Conservation (phyloP, 2,329 filamentous ascomycete genomes). For the Clonostachys sp. region DNA sequence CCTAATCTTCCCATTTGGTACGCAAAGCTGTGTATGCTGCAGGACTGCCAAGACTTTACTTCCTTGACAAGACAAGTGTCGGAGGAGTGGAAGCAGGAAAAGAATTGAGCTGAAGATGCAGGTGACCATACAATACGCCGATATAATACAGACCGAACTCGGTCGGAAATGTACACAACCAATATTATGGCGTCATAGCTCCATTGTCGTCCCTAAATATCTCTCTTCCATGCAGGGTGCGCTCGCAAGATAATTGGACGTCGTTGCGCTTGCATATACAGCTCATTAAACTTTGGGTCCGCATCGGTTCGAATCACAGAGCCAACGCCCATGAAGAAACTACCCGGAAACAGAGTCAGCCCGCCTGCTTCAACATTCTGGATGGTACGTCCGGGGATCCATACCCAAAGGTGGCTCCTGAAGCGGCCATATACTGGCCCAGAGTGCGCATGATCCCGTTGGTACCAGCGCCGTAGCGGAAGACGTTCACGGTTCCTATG, state of each 20-base stretch:
- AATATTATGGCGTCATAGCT: too few relatives aligned
- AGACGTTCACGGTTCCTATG: slow-evolving; percentile 85
- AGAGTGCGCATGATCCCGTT: slow-evolving; percentile 93
- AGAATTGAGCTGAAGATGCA: too few relatives aligned
- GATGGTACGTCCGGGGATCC: slow-evolving; percentile 1
- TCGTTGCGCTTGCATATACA: slow-evolving; percentile 70
- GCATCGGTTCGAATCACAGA: slow-evolving; percentile 93
- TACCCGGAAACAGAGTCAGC: slow-evolving; percentile 15
- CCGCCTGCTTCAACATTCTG: background rate
- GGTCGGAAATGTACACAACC: too few relatives aligned
- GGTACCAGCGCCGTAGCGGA: slow-evolving; percentile 87
- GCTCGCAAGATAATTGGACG: slow-evolving; percentile 62
- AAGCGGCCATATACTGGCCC: slow-evolving; percentile 95
- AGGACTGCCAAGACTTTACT: too few relatives aligned
- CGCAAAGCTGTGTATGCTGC: too few relatives aligned
- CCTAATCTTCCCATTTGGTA: too few relatives aligned
- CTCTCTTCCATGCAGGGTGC: slow-evolving; percentile 28
- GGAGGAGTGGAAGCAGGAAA: too few relatives aligned
- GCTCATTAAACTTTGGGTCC: slow-evolving; percentile 68
- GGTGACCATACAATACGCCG: too few relatives aligned
- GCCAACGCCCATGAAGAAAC: slow-evolving; percentile 98
- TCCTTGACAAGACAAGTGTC: too few relatives aligned
- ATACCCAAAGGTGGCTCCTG: slow-evolving; percentile 93
- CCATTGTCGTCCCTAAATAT: background rate
- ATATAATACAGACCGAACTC: too few relatives aligned